phyloP scores from a whole-genome alignment of 768 basidiomycete species.

The Hortiboletus flavorubellus region DNA sequence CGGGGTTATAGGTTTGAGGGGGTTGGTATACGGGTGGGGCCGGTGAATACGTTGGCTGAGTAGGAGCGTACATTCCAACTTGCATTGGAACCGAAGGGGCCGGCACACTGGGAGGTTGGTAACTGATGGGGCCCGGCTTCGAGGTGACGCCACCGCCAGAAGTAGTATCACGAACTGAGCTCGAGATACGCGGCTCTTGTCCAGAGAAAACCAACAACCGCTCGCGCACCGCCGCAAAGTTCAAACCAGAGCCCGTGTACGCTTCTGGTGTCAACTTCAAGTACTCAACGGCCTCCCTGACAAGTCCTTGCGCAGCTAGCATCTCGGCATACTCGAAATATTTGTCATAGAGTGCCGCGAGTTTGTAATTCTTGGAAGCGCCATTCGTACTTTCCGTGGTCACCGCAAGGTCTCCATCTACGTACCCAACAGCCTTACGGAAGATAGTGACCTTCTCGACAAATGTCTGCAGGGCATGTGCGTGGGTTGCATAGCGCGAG shows the following conservation, averaged over 20 bases:
- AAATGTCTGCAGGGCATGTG: constrained; percentile 85
- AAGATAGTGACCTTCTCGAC: constrained; percentile 97
- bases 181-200: constrained; percentile 19
- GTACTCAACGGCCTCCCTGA: constrained; percentile 78
- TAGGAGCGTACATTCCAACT: constrained; percentile 16
- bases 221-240: constrained; percentile 44
- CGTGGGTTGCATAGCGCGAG: constrained; percentile 75
- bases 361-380: constrained; percentile 65
- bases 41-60: constrained; percentile 35
- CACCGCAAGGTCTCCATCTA: constrained; percentile 63
- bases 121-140: background rate
- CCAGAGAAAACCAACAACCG: constrained; percentile 43
- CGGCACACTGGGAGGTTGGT: constrained; percentile 30
- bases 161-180: constrained; percentile 22
- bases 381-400: constrained; percentile 38
- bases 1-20: background rate
- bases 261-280: constrained; percentile 73
- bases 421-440: constrained; percentile 78
- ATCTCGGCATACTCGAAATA: constrained; percentile 97
- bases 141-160: constrained; percentile 31
- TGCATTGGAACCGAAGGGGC: constrained; percentile 22
- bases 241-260: constrained; percentile 60
- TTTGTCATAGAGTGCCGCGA: constrained; percentile 82
- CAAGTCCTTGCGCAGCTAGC: constrained; percentile 84
- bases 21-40: constrained; percentile 15